Evolutionary conservation across 441 rosid species (phyloP).

Genomic region (Aleurites moluccanus): DNA sequence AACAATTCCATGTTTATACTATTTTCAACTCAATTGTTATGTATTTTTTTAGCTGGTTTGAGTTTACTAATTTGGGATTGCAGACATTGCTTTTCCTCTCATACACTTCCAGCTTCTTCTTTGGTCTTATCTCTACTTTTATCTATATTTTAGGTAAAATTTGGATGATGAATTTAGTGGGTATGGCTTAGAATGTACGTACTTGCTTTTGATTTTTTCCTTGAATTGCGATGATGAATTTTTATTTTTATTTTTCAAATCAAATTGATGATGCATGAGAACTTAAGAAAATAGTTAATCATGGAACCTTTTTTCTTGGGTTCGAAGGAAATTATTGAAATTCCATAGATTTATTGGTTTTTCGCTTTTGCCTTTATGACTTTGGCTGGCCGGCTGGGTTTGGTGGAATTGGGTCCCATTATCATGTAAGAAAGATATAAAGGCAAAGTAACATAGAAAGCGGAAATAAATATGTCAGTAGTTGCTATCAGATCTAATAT

Average conservation of each 20-base stretch:
- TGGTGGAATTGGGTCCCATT: constrained; percentile 44
- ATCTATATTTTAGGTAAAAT: background rate
- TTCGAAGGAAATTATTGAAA: constrained; percentile 41
- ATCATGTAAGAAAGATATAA: constrained; percentile 52
- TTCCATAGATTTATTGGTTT: background rate
- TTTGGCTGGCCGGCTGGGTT: constrained; percentile 25
- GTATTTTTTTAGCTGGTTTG: background rate
- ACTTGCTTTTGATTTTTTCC: background rate
- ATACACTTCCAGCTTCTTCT: background rate
- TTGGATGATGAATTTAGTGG: background rate
- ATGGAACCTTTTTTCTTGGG: constrained; percentile 35
- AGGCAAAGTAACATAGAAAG: constrained; percentile 19
- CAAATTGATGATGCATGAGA: constrained; percentile 13
- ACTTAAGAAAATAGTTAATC: constrained; percentile 10
- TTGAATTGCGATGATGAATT: constrained; percentile 4
- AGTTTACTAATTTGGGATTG: background rate
- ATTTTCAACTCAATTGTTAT: background rate
- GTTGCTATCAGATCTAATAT: constrained; percentile 34
- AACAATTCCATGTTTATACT: background rate
- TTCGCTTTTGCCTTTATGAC: constrained; percentile 29
- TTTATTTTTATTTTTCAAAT: background rate
- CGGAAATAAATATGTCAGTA: constrained; percentile 32
- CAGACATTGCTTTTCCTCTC: background rate
- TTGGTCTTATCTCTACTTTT: background rate
- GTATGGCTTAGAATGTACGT: background rate